phyloP scores from a whole-genome alignment of 768 basidiomycete genomes.

The Boletus tylopilopsis region DNA sequence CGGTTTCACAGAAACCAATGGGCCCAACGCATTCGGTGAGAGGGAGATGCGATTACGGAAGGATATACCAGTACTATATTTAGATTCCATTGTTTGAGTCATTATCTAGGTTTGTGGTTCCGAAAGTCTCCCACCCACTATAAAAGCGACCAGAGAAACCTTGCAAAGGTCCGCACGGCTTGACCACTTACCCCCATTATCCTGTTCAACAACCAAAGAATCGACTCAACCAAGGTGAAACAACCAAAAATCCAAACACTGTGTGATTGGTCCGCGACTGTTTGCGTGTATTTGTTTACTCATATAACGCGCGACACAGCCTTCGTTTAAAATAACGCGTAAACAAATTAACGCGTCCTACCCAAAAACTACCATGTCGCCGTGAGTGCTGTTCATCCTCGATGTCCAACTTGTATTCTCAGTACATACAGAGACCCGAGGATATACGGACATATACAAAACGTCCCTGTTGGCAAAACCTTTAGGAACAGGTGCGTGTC shows the following conservation, averaged over 20 bases:
- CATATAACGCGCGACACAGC: not conserved
- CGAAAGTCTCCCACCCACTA: not conserved
- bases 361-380: slow-evolving; percentile 13
- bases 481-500: slow-evolving; percentile 21
- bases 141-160: slow-evolving; percentile 1
- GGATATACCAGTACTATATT: not conserved
- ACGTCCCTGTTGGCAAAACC: slow-evolving; percentile 13
- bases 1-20: slow-evolving; percentile 68
- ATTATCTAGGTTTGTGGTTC: not conserved
- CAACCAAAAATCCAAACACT: no score
- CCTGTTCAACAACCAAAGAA: no score
- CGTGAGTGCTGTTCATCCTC: slow-evolving; percentile 5
- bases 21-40: slow-evolving; percentile 74
- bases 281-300: slow-evolving; percentile 14
- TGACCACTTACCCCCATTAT: slow-evolving; percentile 11
- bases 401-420: not conserved
- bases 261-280: slow-evolving; percentile 1
- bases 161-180: not conserved
- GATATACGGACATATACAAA: slow-evolving; percentile 30
- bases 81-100: slow-evolving; percentile 17
- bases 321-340: slow-evolving; percentile 3
- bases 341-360: slow-evolving; percentile 4
- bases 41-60: slow-evolving; percentile 65
- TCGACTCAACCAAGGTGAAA: no score
- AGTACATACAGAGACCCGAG: slow-evolving; percentile 7